Evolutionary conservation across 2,329 filamentous ascomycete genomes (phyloP), one percentile per base, ranked within the genome.

Genomic region (Neofusicoccum sp.): DNA sequence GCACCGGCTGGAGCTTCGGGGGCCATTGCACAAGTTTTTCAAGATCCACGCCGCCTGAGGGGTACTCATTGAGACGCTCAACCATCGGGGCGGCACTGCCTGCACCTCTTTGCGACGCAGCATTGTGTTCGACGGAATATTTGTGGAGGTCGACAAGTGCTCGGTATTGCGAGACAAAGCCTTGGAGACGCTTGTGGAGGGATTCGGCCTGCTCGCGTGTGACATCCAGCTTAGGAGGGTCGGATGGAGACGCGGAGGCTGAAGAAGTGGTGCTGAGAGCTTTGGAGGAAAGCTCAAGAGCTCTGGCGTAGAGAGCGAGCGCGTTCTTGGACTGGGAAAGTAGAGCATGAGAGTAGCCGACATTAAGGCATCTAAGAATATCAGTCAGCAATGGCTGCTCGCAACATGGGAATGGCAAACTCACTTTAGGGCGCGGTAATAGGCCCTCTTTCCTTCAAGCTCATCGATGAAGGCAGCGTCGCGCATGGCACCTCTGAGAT

Each of bases 341-440:
- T 64, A 97, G 81, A 22, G 87, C 86, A 73, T 98, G 91, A 3
- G 94, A 96, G 65, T 92, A 89, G 49, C 91, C 92, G 68, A 98
- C 88, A 43, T 93, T 89, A 54, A 97, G 83, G 69, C 88, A 93
- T 74, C 91, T 92, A 63, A 66, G 11, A 11, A 33, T 1, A 1
- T 22, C 22, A 36, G 45, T 48, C 16, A 48, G 45, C 7, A 8
- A 48, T 29, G 22, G 22, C 22, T 22, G 22, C 22, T 22, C 22
- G 5, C 12, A 33, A 50, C 11, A 45, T 22, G 12, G 16, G n/a
- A 50, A 41, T 22, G 22, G 1, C 34, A 28, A 11, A 50, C 85
- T 74, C 81, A 93, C 89, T 94, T 96, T 62, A 98, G 82, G 8
- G 95, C 91, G 66, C 89, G 86, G 79, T 98, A 99, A 78, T 98